A percentile compares a stretch with the other conserved stretches of the same genome.
These are phyloP conservation scores for Triangularia verruculosa DNA, from an alignment of 2,329 filamentous ascomycete genomes.

Conservation along the genomic window DNA sequence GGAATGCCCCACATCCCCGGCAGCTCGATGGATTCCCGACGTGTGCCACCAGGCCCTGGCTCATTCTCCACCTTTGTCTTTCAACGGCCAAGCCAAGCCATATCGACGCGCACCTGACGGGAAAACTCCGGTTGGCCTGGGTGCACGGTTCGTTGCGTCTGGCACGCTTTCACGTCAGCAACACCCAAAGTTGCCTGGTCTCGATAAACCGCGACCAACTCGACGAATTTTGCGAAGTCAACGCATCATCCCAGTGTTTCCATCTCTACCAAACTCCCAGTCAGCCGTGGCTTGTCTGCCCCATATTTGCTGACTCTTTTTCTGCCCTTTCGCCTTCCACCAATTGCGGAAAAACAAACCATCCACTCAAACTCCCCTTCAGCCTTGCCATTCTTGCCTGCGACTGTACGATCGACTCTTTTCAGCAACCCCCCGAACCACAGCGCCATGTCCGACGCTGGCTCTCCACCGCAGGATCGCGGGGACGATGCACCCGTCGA, in stretches of 20 bases:
- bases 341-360: background rate
- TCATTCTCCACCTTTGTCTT: background rate
- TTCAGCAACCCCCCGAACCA: background rate
- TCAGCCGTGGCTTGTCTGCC: background rate
- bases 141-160: background rate
- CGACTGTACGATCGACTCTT: background rate
- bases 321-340: background rate
- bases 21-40: background rate
- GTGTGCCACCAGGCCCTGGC: background rate
- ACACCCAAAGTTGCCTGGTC: background rate
- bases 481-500: slow-evolving; percentile 24
- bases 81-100: background rate
- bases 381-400: background rate
- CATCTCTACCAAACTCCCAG: background rate
- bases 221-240: background rate
- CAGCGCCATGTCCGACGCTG: slow-evolving; percentile 45
- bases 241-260: background rate
- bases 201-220: background rate
- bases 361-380: background rate
- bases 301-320: background rate
- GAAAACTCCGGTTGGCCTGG: background rate
- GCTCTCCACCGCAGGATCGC: slow-evolving; percentile 36
- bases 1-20: slow-evolving; percentile 14
- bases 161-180: background rate
- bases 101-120: background rate